Base-by-base conservation (phyloP, 2,329 filamentous ascomycete species). In the Metarhizium humberi region DNA sequence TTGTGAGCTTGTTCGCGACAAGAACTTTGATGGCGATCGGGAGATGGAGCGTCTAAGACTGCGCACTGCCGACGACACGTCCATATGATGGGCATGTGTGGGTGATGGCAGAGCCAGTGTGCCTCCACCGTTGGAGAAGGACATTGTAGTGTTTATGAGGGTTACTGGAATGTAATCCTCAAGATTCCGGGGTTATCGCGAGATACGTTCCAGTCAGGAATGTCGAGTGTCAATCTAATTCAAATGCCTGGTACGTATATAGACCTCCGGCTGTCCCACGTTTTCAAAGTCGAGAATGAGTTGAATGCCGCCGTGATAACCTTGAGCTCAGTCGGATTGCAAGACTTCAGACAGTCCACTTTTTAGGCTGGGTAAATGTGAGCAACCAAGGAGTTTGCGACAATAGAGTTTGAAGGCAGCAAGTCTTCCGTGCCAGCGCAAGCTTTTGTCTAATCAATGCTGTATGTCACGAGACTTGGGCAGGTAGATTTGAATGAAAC, bases 11-110 rank as follows among this genome's bases (percentile, higher is more conserved):
- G 74, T 69, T 59, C 78, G 76, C 52, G 71, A 69, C 40, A 95
- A 75, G 55, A 94, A 92, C 70, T 94, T 95, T 36, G 92, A 96
- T 11, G 92, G 92, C n/a, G 92, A 96, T 64, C 91, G 83, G 56
- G 92, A 96, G 60, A 96, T 78, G 30, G 92, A 96, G 63, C 90
- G 88, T 61, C 92, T 82, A 56, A 96, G 78, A 64, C 90, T 88
- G 66, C 90, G 83, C 60, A 96, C 88, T 57, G 88, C 86, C 52
- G 88, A 85, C 58, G 88, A 86, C 60, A 90, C 84, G 74, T 95
- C 89, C 64, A 92, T 87, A 71, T 88, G 86, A 69, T 90, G 88
- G 58, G 84, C 83, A 65, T 89, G 85, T 50, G 88, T 92, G 56
- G 92, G 92, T 59, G 92, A 96, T 60, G 90, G 86, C 64, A 96